These are phyloP conservation scores for Pseudozyma tsukubaensis DNA, from an alignment of 1,284 basidiomycete species.

Conservation along the genomic window DNA sequence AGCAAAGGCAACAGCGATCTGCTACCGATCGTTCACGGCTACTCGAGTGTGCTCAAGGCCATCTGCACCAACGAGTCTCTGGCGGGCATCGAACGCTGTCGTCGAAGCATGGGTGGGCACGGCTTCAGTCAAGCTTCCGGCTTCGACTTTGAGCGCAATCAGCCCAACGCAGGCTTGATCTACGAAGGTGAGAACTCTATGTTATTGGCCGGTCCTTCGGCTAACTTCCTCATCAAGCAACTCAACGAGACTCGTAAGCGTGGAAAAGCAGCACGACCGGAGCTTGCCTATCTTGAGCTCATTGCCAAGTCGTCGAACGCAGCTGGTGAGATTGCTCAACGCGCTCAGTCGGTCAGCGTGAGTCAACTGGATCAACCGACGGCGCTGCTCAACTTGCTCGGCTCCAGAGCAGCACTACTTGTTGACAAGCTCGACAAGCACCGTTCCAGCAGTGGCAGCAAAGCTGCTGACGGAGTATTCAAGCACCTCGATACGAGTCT, in stretches of 20 bases:
- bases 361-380: conserved; percentile 23
- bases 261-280: conserved; percentile 27
- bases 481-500: conserved; percentile 52
- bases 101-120: conserved; percentile 57
- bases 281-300: conserved; percentile 42
- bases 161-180: conserved; percentile 58
- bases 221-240: conserved; percentile 59
- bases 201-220: conserved; percentile 53
- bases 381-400: conserved; percentile 41
- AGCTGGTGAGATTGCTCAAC: conserved; percentile 2
- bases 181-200: conserved; percentile 62
- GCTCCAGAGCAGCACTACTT: conserved; percentile 33
- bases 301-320: conserved; percentile 2
- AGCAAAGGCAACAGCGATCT: conserved; percentile 33
- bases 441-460: conserved; percentile 14
- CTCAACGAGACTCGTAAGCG: conserved; percentile 35
- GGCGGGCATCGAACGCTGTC: conserved; percentile 50
- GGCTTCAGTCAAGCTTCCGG: conserved; percentile 54
- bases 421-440: conserved; percentile 41
- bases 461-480: conserved; percentile 12
- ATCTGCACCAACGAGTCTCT: conserved; percentile 52
- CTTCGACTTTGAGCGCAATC: conserved; percentile 58
- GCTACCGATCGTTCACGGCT: conserved; percentile 56
- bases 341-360: conserved; percentile 9
- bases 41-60: conserved; percentile 59